Evolutionary conservation across 768 basidiomycete species (phyloP), one percentile per base, ranked within the genome.

Genomic region (Gloeophyllum trabeum): DNA sequence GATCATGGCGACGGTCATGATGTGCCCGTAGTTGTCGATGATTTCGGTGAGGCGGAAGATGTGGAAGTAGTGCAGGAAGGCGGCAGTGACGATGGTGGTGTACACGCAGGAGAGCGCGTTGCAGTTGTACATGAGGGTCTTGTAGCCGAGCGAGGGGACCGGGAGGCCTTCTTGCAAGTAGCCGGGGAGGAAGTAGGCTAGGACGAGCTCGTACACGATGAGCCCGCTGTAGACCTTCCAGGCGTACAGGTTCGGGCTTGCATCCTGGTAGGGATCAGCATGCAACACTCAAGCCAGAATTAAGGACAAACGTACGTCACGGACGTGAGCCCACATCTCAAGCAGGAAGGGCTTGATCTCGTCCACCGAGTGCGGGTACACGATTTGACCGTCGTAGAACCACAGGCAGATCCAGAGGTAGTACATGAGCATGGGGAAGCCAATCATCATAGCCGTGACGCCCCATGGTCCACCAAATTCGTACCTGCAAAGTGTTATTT

Each of bases 401-500:
- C 84, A 89, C 25, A 97, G 73, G 56, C 96, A 99, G 45, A 89
- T 89, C 90, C 91, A 97, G 48, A 98, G 75, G 66, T 98, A 99
- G 61, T 96, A 99, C 92, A 99, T 98, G 47, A 98, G 71, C 20
- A 83, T 60, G 0, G 96, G 96, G 57, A 99, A 99, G 37, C 85
- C 81, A 16, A 80, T 69, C 85, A 99, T 98, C 65, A 99, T 98
- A 10, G 83, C 85, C 7, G 78, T 60, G 21, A 93, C 91, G 35
- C 94, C 96, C 63, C 72, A 71, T 32, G 94, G 92, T 2, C 94
- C 94, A 48, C 96, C 94, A 54, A 99, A 99, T 61, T 99, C 93
- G 65, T 87, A 94, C 26, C 90, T 93, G 49, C 13, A n/a, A n/a
- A n/a, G n/a, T n/a, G n/a, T n/a, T n/a, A n/a, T n/a, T n/a, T n/a